phyloP scores from a whole-genome alignment of 768 basidiomycete genomes.

The Austroboletus eburneus region DNA sequence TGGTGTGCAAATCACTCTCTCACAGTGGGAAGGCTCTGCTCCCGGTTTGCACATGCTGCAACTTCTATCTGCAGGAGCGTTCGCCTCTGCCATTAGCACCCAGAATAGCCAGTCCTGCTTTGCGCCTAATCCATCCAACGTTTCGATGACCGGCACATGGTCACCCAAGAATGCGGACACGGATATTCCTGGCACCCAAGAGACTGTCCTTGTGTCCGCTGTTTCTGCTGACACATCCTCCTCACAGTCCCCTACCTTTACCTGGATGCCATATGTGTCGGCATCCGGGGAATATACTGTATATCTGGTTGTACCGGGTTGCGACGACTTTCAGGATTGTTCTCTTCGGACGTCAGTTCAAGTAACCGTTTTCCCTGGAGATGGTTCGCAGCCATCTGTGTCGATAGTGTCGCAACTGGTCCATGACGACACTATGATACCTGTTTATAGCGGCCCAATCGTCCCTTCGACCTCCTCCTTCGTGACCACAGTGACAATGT shows the following conservation, averaged over 20 bases:
- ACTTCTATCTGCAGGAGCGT: conserved; percentile 87
- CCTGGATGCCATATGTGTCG: conserved; percentile 91
- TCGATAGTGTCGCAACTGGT: conserved; percentile 75
- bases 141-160: conserved; percentile 70
- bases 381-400: conserved; percentile 57
- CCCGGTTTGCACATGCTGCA: conserved; percentile 91
- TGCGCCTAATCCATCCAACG: conserved; percentile 69
- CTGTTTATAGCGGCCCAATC: conserved; percentile 81
- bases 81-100: conserved; percentile 64
- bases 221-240: conserved; percentile 62
- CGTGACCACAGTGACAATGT: conserved; percentile 70
- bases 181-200: conserved; percentile 73
- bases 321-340: conserved; percentile 77
- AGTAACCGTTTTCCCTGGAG: conserved; percentile 78
- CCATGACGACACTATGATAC: conserved; percentile 49
- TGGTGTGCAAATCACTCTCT: conserved; percentile 83
- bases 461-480: conserved; percentile 71
- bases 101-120: conserved; percentile 72
- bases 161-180: conserved; percentile 58
- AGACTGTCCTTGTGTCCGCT: conserved; percentile 65
- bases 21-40: conserved; percentile 66
- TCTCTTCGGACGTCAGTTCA: conserved; percentile 72
- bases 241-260: conserved; percentile 68
- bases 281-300: conserved; percentile 83
- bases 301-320: conserved; percentile 85